Conservation (phyloP, 352 stramenopile species). For the Globisporangium nodosum region DNA sequence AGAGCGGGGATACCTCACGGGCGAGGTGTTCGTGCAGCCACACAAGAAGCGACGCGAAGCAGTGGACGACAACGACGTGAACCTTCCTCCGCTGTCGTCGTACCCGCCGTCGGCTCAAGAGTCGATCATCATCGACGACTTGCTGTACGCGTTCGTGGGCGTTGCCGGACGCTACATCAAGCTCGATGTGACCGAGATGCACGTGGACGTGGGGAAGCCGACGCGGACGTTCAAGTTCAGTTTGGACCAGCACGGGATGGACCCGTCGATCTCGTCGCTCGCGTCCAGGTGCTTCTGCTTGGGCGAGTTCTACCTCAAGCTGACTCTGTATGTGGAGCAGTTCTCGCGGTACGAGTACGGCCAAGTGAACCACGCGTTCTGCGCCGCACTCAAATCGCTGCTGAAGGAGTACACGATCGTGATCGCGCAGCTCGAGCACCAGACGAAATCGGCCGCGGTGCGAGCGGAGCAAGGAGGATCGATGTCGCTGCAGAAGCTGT, state of each 20-base stretch:
- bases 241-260: slow-evolving; percentile 66
- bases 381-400: slow-evolving; percentile 87
- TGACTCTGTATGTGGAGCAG: slow-evolving; percentile 74
- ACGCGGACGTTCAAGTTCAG: slow-evolving; percentile 51
- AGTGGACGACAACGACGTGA: slow-evolving; percentile 33
- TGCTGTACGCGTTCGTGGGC: slow-evolving; percentile 76
- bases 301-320: slow-evolving; percentile 74
- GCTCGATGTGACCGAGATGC: slow-evolving; percentile 44
- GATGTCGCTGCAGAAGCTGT: slow-evolving; percentile 90
- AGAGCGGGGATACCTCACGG: slow-evolving; percentile 73
- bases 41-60: slow-evolving; percentile 36
- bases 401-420: slow-evolving; percentile 93
- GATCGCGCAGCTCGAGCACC: slow-evolving; percentile 87
- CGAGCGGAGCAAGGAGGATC: not conserved
- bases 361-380: slow-evolving; percentile 92
- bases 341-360: slow-evolving; percentile 90
- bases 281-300: slow-evolving; percentile 60
- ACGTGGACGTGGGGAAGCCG: slow-evolving; percentile 23
- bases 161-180: slow-evolving; percentile 84
- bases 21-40: slow-evolving; percentile 48
- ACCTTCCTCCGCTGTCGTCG: slow-evolving; percentile 58
- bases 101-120: slow-evolving; percentile 77
- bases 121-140: slow-evolving; percentile 75
- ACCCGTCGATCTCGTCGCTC: slow-evolving; percentile 72
- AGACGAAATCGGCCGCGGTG: slow-evolving; percentile 33